Evolutionary conservation across 208 protist genomes (phyloP), one percentile per base, ranked within the genome.

Genomic region (Spongospora subterranea): DNA sequence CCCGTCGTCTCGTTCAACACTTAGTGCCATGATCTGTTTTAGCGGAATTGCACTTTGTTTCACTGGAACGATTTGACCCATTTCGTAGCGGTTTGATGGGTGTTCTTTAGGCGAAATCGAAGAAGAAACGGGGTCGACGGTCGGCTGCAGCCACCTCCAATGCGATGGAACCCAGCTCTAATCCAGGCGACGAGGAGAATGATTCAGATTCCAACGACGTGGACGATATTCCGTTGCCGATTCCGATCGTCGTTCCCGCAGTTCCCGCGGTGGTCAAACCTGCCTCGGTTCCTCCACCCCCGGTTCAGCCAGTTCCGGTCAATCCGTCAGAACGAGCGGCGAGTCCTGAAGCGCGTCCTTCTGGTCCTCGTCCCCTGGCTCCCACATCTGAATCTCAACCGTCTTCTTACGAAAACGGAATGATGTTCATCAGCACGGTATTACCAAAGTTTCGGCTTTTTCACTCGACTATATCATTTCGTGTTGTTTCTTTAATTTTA

Each of bases 351-450:
- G n/a, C n/a, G n/a, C n/a, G n/a, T n/a, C n/a, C n/a, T n/a, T n/a
- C n/a, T n/a, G n/a, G n/a, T n/a, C n/a, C n/a, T n/a, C n/a, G n/a
- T n/a, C n/a, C n/a, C n/a, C n/a, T n/a, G n/a, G n/a, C n/a, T n/a
- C n/a, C n/a, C n/a, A n/a, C n/a, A n/a, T 60, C 24, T 60, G 24
- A 24, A 6, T 60, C 50, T 24, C 6, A 60, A 60, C 6, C 50
- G 50, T n/a, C 71, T 35, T 39, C 71, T 20, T 89, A 76, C 65
- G 45, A 38, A n/a, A 45, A 45, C 54, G 88, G 88, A 1, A 89
- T 89, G 88, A 89, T 89, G 88, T 89, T 89, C 88, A 89, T 89
- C 54, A 65, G 88, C 54, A 89, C 46, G 50, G 50, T 60, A 29
- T 60, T 6, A 29, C 24, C 24, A 60, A 29, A 29, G 50, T 6